These are phyloP conservation scores for Podosphaera xanthii DNA, from an alignment of 2,329 filamentous ascomycete species.

Conservation along the genomic window DNA sequence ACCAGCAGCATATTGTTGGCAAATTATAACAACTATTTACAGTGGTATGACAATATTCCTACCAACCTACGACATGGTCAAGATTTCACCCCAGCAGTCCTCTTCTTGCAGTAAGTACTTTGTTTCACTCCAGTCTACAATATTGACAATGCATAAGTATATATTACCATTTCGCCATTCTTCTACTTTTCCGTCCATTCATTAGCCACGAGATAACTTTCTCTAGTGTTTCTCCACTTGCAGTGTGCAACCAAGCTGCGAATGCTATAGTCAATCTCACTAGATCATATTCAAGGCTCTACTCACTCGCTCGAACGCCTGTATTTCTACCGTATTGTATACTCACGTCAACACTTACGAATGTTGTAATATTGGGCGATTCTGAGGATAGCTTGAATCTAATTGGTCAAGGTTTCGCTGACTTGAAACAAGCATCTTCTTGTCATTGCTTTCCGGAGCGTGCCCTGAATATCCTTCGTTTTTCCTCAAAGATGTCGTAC, in stretches of 20 bases:
- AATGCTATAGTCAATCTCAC: slow-evolving; percentile 17
- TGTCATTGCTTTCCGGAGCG: slow-evolving; percentile 13
- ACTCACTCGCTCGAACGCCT: slow-evolving; percentile 15
- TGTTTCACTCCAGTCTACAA: neutral
- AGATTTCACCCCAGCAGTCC: slow-evolving; percentile 48
- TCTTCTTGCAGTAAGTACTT: slow-evolving; percentile 48
- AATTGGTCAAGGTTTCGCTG: slow-evolving; percentile 30
- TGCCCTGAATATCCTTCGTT: slow-evolving; percentile 22
- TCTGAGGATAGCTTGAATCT: slow-evolving; percentile 16
- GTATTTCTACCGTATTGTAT: slow-evolving; percentile 16
- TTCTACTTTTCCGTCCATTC: slow-evolving; percentile 51
- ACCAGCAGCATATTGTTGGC: slow-evolving; percentile 38
- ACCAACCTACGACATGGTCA: slow-evolving; percentile 38
- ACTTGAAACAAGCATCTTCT: slow-evolving; percentile 36
- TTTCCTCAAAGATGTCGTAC: too few species aligned
- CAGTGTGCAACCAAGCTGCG: slow-evolving; percentile 16
- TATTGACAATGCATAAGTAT: slow-evolving; percentile 23
- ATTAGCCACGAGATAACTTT: slow-evolving; percentile 12
- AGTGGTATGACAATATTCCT: slow-evolving; percentile 49
- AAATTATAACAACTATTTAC: slow-evolving; percentile 44
- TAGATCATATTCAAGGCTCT: slow-evolving; percentile 14
- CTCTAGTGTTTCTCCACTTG: slow-evolving; percentile 11
- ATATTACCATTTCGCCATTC: slow-evolving; percentile 48
- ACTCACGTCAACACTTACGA: slow-evolving; percentile 11
- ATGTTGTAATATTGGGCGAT: slow-evolving; percentile 11